Evolutionary conservation across 2,329 filamentous ascomycete genomes (phyloP).

Genomic region (Neoarthrinium moseri): DNA sequence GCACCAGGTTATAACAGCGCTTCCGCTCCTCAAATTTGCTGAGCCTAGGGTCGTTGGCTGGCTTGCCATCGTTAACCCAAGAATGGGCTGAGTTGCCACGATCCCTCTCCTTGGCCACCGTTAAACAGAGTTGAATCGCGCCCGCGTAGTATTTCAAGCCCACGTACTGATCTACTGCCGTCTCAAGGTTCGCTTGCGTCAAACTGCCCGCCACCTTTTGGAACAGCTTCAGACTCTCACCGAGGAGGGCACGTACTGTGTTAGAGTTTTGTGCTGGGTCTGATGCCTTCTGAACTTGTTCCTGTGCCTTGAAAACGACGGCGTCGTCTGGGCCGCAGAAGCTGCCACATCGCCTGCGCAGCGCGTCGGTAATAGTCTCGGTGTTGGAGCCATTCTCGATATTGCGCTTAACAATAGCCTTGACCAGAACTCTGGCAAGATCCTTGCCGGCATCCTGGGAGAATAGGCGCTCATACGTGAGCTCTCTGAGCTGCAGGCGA

Average conservation of each 20-base stretch:
- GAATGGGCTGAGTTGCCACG: constrained; percentile 80
- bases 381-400: constrained; percentile 97
- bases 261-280: constrained; percentile 77
- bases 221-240: constrained; percentile 86
- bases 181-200: constrained; percentile 75
- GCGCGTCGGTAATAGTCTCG: constrained; percentile 93
- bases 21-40: constrained; percentile 69
- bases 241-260: constrained; percentile 73
- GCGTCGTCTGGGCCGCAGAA: constrained; percentile 98
- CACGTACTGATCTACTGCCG: constrained; percentile 77
- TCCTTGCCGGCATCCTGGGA: constrained; percentile 77
- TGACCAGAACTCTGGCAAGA: constrained; percentile 90
- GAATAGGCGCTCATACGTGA: constrained; percentile 90
- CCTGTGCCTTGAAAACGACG: constrained; percentile 96
- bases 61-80: constrained; percentile 84
- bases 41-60: constrained; percentile 67
- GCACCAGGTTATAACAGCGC: constrained; percentile 83
- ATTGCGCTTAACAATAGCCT: constrained; percentile 96
- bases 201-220: constrained; percentile 83
- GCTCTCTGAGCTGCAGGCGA: constrained; percentile 66
- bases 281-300: constrained; percentile 84
- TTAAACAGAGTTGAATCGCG: constrained; percentile 82
- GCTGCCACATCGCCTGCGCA: constrained; percentile 87
- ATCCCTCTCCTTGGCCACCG: constrained; percentile 81
- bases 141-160: constrained; percentile 87